Evolutionary conservation across 768 basidiomycete genomes (phyloP), one percentile per base, ranked within the genome.

Genomic region (Tylopilus sp.): DNA sequence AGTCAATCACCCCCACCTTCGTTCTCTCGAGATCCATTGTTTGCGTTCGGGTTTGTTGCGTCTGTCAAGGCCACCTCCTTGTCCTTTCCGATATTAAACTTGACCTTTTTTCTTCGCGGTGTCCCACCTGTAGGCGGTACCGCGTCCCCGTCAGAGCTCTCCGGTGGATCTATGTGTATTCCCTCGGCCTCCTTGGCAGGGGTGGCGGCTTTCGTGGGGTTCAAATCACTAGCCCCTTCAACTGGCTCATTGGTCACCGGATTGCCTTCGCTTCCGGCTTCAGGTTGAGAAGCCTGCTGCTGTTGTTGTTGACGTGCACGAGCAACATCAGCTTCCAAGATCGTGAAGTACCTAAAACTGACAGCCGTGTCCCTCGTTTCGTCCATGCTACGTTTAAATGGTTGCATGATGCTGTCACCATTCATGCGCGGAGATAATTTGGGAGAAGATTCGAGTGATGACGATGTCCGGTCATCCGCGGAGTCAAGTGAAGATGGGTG

Each of bases 41-140:
- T 66, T 39, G 63, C 60, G 50, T 68, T 69, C 18, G 66, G 51
- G 30, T 66, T 68, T 17, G 69, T 68, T 23, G 66, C 66, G 26
- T 76, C 77, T n/a, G 76, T 72, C 22, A 75, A 69, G 11, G 78
- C 75, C 35, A 75, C 80, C 21, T 38, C 25, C 20, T 39, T 39
- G 15, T 39, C 38, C 20, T 39, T 39, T 21, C 38, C 79, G 44
- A 85, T 78, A 56, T 89, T 79, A 59, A 90, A 90, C 9, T 85
- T 87, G 26, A 90, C 85, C 65, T 82, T 86, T 53, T 81, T 74
- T 66, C 75, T 71, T 73, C 72, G 86, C 72, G 63, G 50, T 48
- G 64, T 52, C 70, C 68, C 59, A 61, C 65, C 51, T 57, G 66
- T 51, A 66, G 69, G 47, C 42, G 61, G 47, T 56, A 59, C 50